Percentiles rank a stretch among this genome's conserved stretches.
These are phyloP conservation scores for Scytalidium lignicola DNA, from an alignment of 2,329 filamentous ascomycete genomes.

Conservation along the genomic window DNA sequence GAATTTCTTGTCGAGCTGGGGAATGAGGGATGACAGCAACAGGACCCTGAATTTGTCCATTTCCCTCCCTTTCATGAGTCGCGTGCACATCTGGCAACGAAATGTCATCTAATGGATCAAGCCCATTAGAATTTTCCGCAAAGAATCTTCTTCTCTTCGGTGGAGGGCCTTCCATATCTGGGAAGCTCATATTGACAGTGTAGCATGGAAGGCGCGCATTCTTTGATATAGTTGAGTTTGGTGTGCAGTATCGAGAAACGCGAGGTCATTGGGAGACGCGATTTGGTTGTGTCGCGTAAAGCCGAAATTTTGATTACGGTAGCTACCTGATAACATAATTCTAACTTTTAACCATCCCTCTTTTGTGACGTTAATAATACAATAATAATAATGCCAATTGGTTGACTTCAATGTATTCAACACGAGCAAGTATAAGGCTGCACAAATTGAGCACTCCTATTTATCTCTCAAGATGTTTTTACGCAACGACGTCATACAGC, in stretches of 20 bases:
- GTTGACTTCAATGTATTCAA: constrained; percentile 18
- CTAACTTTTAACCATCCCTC: not conserved
- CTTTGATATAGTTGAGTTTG: too few relatives aligned
- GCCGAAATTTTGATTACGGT: constrained; percentile 1
- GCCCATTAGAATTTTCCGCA: constrained; percentile 25
- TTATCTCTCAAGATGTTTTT: constrained; percentile 15
- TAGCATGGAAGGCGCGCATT: constrained; percentile 6
- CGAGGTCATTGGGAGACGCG: constrained; percentile 11
- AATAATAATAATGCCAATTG: not conserved
- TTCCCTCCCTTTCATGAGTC: constrained; percentile 1
- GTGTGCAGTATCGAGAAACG: constrained; percentile 13
- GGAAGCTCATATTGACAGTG: constrained; percentile 27
- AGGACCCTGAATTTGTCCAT: not conserved
- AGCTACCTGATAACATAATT: constrained; percentile 10
- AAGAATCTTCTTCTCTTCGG: constrained; percentile 44
- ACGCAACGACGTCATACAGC: constrained; percentile 27
- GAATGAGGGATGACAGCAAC: not conserved
- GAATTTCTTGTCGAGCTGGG: not conserved
- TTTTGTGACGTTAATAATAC: not conserved
- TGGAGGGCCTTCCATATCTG: constrained; percentile 38
- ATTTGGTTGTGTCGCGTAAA: constrained; percentile 9
- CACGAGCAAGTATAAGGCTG: constrained; percentile 18
- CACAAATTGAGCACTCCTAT: constrained; percentile 8
- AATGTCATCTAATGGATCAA: constrained; percentile 16
- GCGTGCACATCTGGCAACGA: constrained; percentile 21